Evolutionary conservation across 1,284 basidiomycete species (phyloP), one percentile per base, ranked within the genome.

Genomic region (Pseudozyma sp.): DNA sequence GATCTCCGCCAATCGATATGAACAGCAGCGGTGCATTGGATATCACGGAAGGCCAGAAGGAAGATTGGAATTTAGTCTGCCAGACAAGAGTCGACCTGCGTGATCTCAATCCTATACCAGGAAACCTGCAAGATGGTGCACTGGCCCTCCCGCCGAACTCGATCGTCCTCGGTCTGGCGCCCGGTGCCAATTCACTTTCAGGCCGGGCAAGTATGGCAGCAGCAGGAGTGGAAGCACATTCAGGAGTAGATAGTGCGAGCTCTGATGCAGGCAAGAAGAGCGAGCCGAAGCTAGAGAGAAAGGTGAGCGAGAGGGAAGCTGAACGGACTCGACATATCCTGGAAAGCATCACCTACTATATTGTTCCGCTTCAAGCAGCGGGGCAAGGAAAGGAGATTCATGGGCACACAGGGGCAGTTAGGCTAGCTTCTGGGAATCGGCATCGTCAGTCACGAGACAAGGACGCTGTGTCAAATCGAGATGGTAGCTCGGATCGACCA

Each of bases 111-210:
- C 59, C 67, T 1, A 14, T 75, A 21, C 47, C 68, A 1, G 68
- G 63, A 11, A 62, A 68, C 36, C 43, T 59, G n/a, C 53, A 62
- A 25, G 63, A 68, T 13, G 54, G 59, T 5, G 53, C 31, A 12
- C 39, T 60, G 8, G 25, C 57, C 9, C 53, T 62, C 21, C 48
- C 68, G 3, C 72, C 67, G 49, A 75, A 75, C 34, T 62, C 68
- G 10, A 54, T 75, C 21, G 13, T 75, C 36, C 60, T 75, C 18
- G 72, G 72, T 16, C 68, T 75, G 1, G 62, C 62, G 5, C 57
- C 57, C 1, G 67, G 72, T 7, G 64, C 70, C 43, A 73, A 73
- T 36, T 73, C 64, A 16, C 65, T 73, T 11, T 73, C 64, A 4
- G 70, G 64, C 0, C 59, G 65, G 8, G 56, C 55, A 1, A 67